Evolutionary conservation across 352 stramenopile genomes (phyloP).

Genomic region (Phytophthora citricola): DNA sequence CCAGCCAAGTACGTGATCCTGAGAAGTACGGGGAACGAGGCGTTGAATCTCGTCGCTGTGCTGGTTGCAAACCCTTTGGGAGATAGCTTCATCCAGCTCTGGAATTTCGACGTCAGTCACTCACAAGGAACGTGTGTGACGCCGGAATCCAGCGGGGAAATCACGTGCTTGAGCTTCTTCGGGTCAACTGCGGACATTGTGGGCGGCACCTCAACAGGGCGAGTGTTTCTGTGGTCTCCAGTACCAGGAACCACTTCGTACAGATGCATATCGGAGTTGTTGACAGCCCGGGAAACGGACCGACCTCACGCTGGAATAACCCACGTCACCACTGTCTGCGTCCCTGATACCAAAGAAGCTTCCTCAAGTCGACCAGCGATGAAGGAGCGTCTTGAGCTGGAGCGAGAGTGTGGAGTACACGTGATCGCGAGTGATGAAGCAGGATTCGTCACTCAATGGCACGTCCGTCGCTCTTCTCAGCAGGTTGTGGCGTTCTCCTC

Average conservation of each 20-base stretch:
- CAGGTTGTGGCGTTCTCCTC: conserved; percentile 1
- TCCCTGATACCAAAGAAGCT: conserved; percentile 25
- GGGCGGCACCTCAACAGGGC: conserved; percentile 50
- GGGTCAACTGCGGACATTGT: conserved; percentile 56
- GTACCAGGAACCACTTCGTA: conserved; percentile 32
- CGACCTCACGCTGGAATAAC: conserved; percentile 12
- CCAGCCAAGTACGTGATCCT: conserved; percentile 53
- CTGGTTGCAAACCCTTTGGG: conserved; percentile 43
- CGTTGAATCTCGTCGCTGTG: conserved; percentile 55
- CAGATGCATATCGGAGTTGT: conserved; percentile 29
- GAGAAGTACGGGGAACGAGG: conserved; percentile 58
- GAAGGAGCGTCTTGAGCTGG: conserved; percentile 36
- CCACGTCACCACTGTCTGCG: conserved; percentile 23
- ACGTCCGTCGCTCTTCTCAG: conserved; percentile 23
- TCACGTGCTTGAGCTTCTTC: conserved; percentile 67
- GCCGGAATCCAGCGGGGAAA: conserved; percentile 40
- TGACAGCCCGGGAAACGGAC: neutral
- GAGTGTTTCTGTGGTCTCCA: conserved; percentile 58
- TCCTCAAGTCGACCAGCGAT: conserved; percentile 30
- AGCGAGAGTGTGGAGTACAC: conserved; percentile 37
- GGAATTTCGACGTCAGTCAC: conserved; percentile 77
- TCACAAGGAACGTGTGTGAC: conserved; percentile 64
- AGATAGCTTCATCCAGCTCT: conserved; percentile 77
- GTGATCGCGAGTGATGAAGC: conserved; percentile 56
- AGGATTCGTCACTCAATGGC: conserved; percentile 50